Evolutionary conservation across 2,329 filamentous ascomycete species (phyloP).

Genomic region (Xylariaceae sp.): DNA sequence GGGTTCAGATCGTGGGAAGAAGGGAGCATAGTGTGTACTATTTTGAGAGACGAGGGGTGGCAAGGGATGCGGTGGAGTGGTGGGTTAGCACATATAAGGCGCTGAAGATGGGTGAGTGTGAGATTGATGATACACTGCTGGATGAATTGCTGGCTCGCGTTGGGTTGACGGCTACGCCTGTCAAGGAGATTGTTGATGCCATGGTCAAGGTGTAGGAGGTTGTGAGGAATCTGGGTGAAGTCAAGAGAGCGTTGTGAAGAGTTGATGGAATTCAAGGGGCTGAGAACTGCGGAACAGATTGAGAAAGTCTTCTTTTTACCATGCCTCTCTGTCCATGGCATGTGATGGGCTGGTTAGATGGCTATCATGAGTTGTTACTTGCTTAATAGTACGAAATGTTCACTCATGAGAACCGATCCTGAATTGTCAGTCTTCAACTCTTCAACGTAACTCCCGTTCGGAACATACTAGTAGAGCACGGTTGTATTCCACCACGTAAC

Average conservation of each 20-base stretch:
- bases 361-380: no score
- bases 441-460: no score
- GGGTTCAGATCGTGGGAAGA: constrained; percentile 23
- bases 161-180: constrained; percentile 22
- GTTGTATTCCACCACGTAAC: no score
- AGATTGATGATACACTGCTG: constrained; percentile 33
- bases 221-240: neutral
- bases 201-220: constrained; percentile 23
- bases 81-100: constrained; percentile 31
- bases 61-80: constrained; percentile 26
- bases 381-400: no score
- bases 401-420: no score
- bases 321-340: no score
- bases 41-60: constrained; percentile 20
- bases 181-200: constrained; percentile 26
- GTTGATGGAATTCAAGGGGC: no score
- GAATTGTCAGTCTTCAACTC: no score
- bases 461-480: no score
- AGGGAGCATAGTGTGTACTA: constrained; percentile 27
- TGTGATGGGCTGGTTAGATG: no score
- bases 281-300: no score
- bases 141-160: constrained; percentile 33
- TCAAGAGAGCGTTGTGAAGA: neutral
- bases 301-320: no score
- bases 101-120: constrained; percentile 27